Percentiles rank a stretch among this genome's conserved stretches.
Conservation (phyloP, 2,329 filamentous ascomycete genomes). For the Talaromyces amestolkiae region DNA sequence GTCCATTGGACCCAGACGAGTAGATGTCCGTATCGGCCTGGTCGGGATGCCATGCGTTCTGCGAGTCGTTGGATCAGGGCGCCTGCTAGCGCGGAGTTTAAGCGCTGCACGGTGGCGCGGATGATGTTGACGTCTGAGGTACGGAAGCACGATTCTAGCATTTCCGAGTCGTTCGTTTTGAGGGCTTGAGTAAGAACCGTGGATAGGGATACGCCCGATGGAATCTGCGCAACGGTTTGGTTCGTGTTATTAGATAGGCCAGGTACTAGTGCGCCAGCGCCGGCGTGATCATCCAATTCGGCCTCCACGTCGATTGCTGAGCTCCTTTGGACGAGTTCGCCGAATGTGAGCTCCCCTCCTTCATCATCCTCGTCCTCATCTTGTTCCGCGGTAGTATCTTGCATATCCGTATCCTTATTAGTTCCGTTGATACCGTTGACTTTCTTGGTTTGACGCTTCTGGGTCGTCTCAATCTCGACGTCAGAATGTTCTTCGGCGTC, state of each 20-base stretch:
- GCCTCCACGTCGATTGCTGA: constrained; percentile 70
- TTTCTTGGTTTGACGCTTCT: constrained; percentile 27
- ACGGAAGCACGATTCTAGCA: constrained; percentile 89
- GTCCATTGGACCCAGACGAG: constrained; percentile 98
- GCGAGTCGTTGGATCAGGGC: constrained; percentile 78
- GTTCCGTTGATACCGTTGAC: constrained; percentile 7
- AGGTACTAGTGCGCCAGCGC: constrained; percentile 46
- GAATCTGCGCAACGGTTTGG: constrained; percentile 51
- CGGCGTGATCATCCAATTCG: constrained; percentile 47
- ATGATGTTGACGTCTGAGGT: constrained; percentile 74
- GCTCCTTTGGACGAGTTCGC: constrained; percentile 72
- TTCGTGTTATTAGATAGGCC: constrained; percentile 35
- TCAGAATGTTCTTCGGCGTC: constrained; percentile 31
- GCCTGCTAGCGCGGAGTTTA: constrained; percentile 80
- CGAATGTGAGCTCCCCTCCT: constrained; percentile 68
- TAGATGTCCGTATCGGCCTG: constrained; percentile 82
- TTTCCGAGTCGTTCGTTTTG: constrained; percentile 81
- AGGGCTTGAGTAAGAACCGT: constrained; percentile 93
- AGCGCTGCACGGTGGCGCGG: constrained; percentile 81
- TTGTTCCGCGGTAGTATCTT: constrained; percentile 33
- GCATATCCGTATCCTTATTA: constrained; percentile 38
- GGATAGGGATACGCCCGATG: constrained; percentile 75
- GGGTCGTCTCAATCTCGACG: constrained; percentile 20
- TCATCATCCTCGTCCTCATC: constrained; percentile 42
- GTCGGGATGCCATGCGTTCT: constrained; percentile 79